These are phyloP conservation scores for Epicoccum sorghinum DNA, from an alignment of 2,329 filamentous ascomycete genomes.

Conservation along the genomic window DNA sequence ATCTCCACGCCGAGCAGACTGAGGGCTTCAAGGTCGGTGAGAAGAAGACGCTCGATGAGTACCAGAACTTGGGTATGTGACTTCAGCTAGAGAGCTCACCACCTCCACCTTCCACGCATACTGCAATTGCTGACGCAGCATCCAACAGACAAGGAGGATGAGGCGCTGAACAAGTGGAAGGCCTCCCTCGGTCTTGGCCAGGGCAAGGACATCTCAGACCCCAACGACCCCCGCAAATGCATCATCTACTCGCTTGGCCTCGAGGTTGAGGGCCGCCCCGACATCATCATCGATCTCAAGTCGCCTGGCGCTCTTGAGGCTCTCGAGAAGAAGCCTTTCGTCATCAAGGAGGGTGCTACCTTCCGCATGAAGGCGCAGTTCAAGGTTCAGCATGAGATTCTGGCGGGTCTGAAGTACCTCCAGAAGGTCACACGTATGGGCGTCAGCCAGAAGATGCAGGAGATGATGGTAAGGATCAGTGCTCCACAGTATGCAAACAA, in stretches of 20 bases:
- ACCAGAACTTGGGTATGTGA: constrained; percentile 85
- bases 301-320: constrained; percentile 72
- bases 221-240: constrained; percentile 83
- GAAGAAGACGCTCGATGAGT: constrained; percentile 97
- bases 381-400: constrained; percentile 95
- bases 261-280: constrained; percentile 78
- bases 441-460: constrained; percentile 88
- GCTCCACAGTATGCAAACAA: not conserved
- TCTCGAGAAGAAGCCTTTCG: constrained; percentile 92
- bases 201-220: constrained; percentile 57
- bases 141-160: constrained; percentile 71
- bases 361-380: constrained; percentile 96
- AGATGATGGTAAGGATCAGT: constrained; percentile 81
- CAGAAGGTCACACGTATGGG: constrained; percentile 92
- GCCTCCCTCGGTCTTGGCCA: constrained; percentile 86
- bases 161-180: constrained; percentile 97
- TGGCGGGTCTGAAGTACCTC: constrained; percentile 93
- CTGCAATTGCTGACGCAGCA: constrained; percentile 2
- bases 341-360: constrained; percentile 91
- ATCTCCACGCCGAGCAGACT: constrained; percentile 84
- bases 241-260: constrained; percentile 92
- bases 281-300: constrained; percentile 89
- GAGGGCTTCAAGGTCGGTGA: constrained; percentile 98
- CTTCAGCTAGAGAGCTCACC: not conserved
- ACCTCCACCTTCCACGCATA: not conserved